Evolutionary conservation across 768 basidiomycete genomes (phyloP), one percentile per base, ranked within the genome.

Genomic region (Candolleomyces efflorescens): DNA sequence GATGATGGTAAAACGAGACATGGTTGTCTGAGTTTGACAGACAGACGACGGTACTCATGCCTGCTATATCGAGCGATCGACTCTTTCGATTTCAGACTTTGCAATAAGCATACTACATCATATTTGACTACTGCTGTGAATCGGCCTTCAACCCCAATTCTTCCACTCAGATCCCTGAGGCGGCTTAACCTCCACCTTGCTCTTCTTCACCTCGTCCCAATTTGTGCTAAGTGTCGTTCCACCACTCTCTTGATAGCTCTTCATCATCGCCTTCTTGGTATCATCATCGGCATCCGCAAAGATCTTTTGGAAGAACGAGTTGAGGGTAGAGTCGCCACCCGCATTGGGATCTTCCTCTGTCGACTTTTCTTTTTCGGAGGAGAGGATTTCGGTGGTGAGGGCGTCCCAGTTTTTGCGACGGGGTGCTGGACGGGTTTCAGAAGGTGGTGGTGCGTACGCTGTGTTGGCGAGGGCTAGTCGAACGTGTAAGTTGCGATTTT

Each of bases 211-310:
- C 61, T 94, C 92, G 4, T 84, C 85, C 96, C 96, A 99, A 70
- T 97, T 93, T 0, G 96, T 99, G 74, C 92, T 94, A 41, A 99
- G 77, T 0, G 93, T 89, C 9, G 97, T 99, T 7, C 97, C 97
- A 6, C 94, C 94, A 63, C 91, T 93, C 77, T 99, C 96, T 59
- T 81, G 79, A 71, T 92, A 98, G 68, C 92, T 95, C 82, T 99
- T 99, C 86, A 98, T 86, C 94, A 99, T 99, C 3, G 97, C 97
- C 38, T 87, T 82, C 65, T 80, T 85, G 13, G 95, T 92, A 65
- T 99, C 92, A 0, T 94, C 91, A 63, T 97, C 94, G 23, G 95
- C 90, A 69, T 90, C 91, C 5, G 82, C 79, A 66, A 89, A 99
- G 60, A 99, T 84, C 75, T 92, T 90, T 67, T 91, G 89, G 84